Conservation (phyloP, 306 rosid genomes). For the Calophaca sinica region DNA sequence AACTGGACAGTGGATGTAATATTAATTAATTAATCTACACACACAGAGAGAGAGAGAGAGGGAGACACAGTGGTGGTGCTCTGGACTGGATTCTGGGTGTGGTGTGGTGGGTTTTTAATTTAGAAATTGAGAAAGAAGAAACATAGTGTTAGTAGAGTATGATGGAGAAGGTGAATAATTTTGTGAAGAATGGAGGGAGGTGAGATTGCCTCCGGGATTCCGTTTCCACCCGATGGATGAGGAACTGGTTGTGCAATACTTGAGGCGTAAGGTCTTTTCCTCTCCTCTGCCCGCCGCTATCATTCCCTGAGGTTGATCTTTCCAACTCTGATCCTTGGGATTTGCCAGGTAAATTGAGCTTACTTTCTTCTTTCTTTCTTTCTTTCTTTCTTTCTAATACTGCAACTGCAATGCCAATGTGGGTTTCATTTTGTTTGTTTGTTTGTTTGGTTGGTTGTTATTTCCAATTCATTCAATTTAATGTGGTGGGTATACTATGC, state of each 20-base stretch:
- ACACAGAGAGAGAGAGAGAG: too few relatives aligned
- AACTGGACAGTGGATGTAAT: too few relatives aligned
- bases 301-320: constrained; percentile 86
- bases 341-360: constrained; percentile 69
- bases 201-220: constrained; percentile 92
- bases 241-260: constrained; percentile 85
- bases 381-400: not conserved
- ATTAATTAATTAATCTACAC: too few relatives aligned
- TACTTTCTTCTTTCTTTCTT: too few relatives aligned
- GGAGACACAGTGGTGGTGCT: too few relatives aligned
- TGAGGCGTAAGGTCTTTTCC: constrained; percentile 79
- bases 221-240: constrained; percentile 96
- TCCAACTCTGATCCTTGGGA: constrained; percentile 99
- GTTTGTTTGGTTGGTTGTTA: too few relatives aligned
- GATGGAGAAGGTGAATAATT: constrained; percentile 61
- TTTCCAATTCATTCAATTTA: too few relatives aligned
- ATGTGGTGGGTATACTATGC: not conserved
- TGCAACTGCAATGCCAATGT: not conserved
- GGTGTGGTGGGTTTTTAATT: too few relatives aligned
- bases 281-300: constrained; percentile 88
- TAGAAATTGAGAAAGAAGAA: not conserved
- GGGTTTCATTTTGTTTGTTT: not conserved
- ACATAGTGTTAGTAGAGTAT: not conserved
- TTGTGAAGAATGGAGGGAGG: constrained; percentile 75
- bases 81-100: too few relatives aligned